These are phyloP conservation scores for Kluyveromyces lactis DNA, from an alignment of 805 yeast species.

Conservation along the genomic window DNA sequence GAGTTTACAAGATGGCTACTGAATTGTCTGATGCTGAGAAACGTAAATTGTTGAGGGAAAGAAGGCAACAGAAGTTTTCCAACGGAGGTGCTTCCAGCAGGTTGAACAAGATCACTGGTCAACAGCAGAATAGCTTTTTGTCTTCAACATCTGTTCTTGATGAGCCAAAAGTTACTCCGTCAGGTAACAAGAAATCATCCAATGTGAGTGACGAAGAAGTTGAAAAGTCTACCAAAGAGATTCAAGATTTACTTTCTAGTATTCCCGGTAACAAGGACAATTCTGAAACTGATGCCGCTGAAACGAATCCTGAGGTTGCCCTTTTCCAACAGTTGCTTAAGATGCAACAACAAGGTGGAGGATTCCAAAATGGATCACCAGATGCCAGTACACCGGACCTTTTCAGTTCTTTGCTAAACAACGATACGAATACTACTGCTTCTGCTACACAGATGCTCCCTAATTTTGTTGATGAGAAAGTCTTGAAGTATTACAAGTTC, in stretches of 20 bases:
- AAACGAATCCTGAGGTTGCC: conserved; percentile 17
- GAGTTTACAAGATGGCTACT: too few species aligned
- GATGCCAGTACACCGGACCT: conserved; percentile 17
- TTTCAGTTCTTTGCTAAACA: conserved; percentile 15
- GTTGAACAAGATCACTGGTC: conserved; percentile 41
- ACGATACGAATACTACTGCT: conserved; percentile 6
- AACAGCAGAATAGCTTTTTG: conserved; percentile 28
- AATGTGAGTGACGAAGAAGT: not conserved
- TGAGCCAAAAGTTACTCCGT: conserved; percentile 5
- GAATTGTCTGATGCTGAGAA: conserved; percentile 19
- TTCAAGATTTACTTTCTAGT: conserved; percentile 15
- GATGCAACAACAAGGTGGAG: conserved; percentile 12
- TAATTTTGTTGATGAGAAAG: conserved; percentile 18
- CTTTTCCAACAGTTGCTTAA: conserved; percentile 23
- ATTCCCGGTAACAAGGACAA: conserved; percentile 4
- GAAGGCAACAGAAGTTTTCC: conserved; percentile 55
- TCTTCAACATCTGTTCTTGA: conserved; percentile 30
- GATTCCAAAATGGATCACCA: conserved; percentile 4
- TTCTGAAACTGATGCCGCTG: not conserved
- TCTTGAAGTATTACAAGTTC: conserved; percentile 22
- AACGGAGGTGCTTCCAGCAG: conserved; percentile 48
- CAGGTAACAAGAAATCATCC: not conserved
- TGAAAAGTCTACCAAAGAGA: conserved; percentile 10
- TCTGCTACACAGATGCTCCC: conserved; percentile 1
- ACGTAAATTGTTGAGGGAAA: conserved; percentile 48